phyloP scores from a whole-genome alignment of 805 yeast genomes.

The Pichia paraexigua region DNA sequence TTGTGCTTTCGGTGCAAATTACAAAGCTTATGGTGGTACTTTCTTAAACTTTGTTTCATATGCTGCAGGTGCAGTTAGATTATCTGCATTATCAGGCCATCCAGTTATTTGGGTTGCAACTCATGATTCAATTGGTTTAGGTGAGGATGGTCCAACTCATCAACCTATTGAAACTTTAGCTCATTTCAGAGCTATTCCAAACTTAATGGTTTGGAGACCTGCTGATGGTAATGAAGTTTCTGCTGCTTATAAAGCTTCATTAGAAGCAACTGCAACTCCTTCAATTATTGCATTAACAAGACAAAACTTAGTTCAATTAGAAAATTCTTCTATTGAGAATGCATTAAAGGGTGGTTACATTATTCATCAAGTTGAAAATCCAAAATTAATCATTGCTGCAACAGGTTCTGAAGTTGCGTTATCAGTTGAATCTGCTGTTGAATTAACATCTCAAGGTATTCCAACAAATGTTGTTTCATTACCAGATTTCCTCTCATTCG shows the following conservation, averaged over 20 bases:
- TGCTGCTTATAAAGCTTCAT: constrained; percentile 68
- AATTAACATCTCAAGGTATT: constrained; percentile 54
- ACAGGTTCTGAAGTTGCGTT: constrained; percentile 93
- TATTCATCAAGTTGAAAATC: constrained; percentile 45
- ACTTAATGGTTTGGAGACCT: constrained; percentile 83
- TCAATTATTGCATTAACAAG: constrained; percentile 70
- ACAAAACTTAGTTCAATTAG: constrained; percentile 89
- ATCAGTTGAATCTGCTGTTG: constrained; percentile 75
- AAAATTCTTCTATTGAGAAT: constrained; percentile 84
- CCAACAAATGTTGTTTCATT: constrained; percentile 80
- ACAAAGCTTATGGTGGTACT: constrained; percentile 92
- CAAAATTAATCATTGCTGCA: constrained; percentile 73
- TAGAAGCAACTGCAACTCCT: constrained; percentile 58
- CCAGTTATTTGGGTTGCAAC: constrained; percentile 85
- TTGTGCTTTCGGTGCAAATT: constrained; percentile 80
- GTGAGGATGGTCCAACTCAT: constrained; percentile 93
- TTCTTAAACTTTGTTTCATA: constrained; percentile 87
- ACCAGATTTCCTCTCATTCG: constrained; percentile 90
- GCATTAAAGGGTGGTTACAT: constrained; percentile 95
- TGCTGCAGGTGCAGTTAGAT: constrained; percentile 83
- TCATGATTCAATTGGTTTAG: constrained; percentile 84
- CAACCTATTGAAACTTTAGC: constrained; percentile 88
- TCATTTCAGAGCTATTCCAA: constrained; percentile 79
- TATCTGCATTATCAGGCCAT: constrained; percentile 74
- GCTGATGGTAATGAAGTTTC: constrained; percentile 88